Evolutionary conservation across 2,329 filamentous ascomycete genomes (phyloP).

Genomic region (Alternaria sp.): DNA sequence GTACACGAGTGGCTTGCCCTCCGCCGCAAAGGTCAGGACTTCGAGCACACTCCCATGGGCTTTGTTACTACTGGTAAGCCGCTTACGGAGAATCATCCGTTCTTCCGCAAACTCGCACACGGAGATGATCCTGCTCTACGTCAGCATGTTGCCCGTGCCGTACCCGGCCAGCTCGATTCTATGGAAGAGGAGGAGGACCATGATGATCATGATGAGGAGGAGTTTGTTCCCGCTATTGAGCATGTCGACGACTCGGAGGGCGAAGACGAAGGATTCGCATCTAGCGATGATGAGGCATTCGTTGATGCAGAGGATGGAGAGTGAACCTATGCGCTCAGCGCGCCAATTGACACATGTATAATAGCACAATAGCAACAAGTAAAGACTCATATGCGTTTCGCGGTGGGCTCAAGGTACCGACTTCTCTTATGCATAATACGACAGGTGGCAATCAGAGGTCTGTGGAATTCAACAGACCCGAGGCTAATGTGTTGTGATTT

Average conservation of each 20-base stretch:
- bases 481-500: constrained; percentile 4
- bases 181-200: constrained; percentile 13
- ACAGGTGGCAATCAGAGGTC: not conserved
- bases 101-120: constrained; percentile 54
- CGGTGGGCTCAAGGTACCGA: too few species aligned
- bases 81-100: constrained; percentile 59
- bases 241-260: constrained; percentile 28
- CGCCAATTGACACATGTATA: not conserved
- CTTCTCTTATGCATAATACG: not conserved
- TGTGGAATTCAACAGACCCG: not conserved
- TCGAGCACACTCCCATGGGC: constrained; percentile 68
- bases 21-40: constrained; percentile 65
- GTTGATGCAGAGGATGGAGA: constrained; percentile 9
- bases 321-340: not conserved
- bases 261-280: constrained; percentile 13
- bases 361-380: not conserved
- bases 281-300: constrained; percentile 15
- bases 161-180: constrained; percentile 10
- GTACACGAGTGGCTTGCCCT: constrained; percentile 67
- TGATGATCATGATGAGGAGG: constrained; percentile 25
- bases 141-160: constrained; percentile 20
- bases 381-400: not conserved
- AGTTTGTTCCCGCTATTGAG: constrained; percentile 21
- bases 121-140: constrained; percentile 19
- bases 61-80: constrained; percentile 63